Evolutionary conservation across 2,329 filamentous ascomycete genomes (phyloP).

Genomic region (Sarocladium oryzae): DNA sequence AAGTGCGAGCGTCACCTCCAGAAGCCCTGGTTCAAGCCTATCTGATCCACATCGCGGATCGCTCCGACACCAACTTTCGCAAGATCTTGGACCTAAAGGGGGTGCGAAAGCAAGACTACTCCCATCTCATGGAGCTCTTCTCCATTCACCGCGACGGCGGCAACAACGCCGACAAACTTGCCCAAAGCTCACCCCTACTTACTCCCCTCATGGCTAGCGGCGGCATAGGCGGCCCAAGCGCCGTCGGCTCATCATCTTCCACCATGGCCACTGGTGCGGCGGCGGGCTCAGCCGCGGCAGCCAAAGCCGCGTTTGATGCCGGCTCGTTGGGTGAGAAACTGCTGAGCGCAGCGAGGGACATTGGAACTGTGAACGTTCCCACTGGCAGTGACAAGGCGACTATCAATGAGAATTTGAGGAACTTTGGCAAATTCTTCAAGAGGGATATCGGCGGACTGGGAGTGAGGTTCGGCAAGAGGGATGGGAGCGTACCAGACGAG

Average conservation of each 20-base stretch:
- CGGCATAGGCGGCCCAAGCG: conserved; percentile 25
- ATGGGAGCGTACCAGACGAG: conserved; percentile 31
- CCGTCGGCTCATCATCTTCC: conserved; percentile 9
- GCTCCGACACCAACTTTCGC: conserved; percentile 88
- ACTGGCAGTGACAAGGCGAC: conserved; percentile 54
- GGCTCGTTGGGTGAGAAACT: conserved; percentile 79
- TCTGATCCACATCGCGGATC: conserved; percentile 91
- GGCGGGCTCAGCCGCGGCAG: conserved; percentile 32
- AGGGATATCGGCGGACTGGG: conserved; percentile 76
- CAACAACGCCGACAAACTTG: conserved; percentile 58
- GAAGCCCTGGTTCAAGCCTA: conserved; percentile 96
- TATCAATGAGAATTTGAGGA: conserved; percentile 90
- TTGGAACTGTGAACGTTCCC: conserved; percentile 49
- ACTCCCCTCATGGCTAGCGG: conserved; percentile 53
- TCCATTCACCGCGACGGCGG: conserved; percentile 69
- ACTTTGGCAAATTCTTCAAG: conserved; percentile 93
- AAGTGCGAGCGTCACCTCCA: conserved; percentile 84
- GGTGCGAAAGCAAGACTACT: conserved; percentile 76
- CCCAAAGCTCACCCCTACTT: conserved; percentile 63
- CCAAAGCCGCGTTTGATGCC: conserved; percentile 64
- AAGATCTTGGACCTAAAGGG: conserved; percentile 96
- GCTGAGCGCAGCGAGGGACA: conserved; percentile 80
- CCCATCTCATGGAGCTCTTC: conserved; percentile 81
- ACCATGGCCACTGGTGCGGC: neutral
- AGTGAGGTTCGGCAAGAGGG: conserved; percentile 62